Evolutionary conservation across 805 yeast species (phyloP).

Genomic region (Yamadazyma nakazawae): DNA sequence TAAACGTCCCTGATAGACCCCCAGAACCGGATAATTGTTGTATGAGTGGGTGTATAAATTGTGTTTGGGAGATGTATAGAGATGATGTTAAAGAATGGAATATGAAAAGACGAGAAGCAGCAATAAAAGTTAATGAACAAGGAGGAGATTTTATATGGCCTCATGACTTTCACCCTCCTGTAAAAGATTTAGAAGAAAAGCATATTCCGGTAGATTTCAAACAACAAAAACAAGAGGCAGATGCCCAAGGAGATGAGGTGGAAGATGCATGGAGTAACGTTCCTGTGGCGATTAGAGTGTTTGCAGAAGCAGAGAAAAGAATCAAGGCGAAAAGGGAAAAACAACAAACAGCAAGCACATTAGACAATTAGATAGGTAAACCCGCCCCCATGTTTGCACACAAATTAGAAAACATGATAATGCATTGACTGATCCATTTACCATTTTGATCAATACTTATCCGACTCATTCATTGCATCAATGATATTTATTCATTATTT

Average conservation of each 20-base stretch:
- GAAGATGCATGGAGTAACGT: slow-evolving; percentile 45
- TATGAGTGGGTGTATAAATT: slow-evolving; percentile 94
- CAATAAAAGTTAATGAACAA: slow-evolving; percentile 24
- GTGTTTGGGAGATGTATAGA: slow-evolving; percentile 92
- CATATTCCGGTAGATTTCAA: slow-evolving; percentile 37
- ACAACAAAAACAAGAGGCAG: slow-evolving; percentile 1
- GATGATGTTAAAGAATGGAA: slow-evolving; percentile 90
- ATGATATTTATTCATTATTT: slow-evolving; percentile 1
- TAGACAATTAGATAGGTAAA: slow-evolving; percentile 29
- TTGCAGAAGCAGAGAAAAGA: slow-evolving; percentile 77
- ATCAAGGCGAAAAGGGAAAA: slow-evolving; percentile 37
- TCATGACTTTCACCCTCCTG: slow-evolving; percentile 39
- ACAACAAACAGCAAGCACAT: slow-evolving; percentile 68
- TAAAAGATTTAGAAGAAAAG: slow-evolving; percentile 24
- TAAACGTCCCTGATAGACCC: slow-evolving; percentile 80
- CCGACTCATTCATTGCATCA: neutral
- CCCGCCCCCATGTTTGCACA: neutral
- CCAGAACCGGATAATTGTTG: slow-evolving; percentile 94
- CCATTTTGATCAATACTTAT: too few relatives aligned
- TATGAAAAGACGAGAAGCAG: slow-evolving; percentile 56
- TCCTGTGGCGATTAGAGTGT: slow-evolving; percentile 74
- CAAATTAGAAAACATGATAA: neutral
- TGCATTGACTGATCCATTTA: neutral
- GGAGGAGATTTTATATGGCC: slow-evolving; percentile 45
- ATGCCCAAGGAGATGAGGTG: slow-evolving; percentile 9